Evolutionary conservation across 108 stramenopile species (phyloP).

Genomic region (Fragilaria radians): DNA sequence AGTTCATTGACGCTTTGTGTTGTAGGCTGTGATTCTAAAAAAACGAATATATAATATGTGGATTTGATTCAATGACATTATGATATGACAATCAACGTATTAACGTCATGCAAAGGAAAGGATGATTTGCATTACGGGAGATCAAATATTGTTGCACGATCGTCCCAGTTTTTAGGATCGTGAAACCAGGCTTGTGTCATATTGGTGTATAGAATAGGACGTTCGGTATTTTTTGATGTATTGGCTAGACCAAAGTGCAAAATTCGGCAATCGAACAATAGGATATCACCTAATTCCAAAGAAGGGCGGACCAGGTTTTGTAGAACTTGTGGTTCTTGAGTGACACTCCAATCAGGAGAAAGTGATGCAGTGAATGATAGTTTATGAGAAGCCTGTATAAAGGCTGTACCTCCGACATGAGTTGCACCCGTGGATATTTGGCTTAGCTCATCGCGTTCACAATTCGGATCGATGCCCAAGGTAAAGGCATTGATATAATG

Average conservation of each 20-base stretch:
- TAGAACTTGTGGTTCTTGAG: conserved; percentile 18
- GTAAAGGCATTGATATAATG: conserved; percentile 84
- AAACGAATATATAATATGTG: no score
- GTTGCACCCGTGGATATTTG: conserved; percentile 32
- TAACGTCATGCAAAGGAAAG: no score
- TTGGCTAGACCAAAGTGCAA: conserved; percentile 86
- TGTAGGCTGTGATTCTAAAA: no score
- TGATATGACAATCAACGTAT: no score
- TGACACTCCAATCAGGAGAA: conserved; percentile 11
- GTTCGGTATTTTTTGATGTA: conserved; percentile 33
- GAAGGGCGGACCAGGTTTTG: conserved; percentile 59
- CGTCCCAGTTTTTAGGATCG: conserved; percentile 84
- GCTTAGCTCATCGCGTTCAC: conserved; percentile 19
- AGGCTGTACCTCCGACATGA: conserved; percentile 74
- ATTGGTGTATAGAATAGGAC: conserved; percentile 78
- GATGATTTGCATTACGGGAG: no score
- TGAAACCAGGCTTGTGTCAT: conserved; percentile 76
- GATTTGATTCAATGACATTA: no score
- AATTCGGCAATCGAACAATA: conserved; percentile 79
- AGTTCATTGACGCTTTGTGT: no score
- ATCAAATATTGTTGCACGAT: conserved; percentile 37
- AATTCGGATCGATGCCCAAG: conserved; percentile 29
- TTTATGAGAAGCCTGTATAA: conserved; percentile 68
- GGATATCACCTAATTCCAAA: conserved; percentile 67
- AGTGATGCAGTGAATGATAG: conserved; percentile 43